A percentile compares a stretch with the other conserved stretches of the same genome.
phyloP scores from a whole-genome alignment of 352 stramenopile species.

The Globisporangium nodosum region DNA sequence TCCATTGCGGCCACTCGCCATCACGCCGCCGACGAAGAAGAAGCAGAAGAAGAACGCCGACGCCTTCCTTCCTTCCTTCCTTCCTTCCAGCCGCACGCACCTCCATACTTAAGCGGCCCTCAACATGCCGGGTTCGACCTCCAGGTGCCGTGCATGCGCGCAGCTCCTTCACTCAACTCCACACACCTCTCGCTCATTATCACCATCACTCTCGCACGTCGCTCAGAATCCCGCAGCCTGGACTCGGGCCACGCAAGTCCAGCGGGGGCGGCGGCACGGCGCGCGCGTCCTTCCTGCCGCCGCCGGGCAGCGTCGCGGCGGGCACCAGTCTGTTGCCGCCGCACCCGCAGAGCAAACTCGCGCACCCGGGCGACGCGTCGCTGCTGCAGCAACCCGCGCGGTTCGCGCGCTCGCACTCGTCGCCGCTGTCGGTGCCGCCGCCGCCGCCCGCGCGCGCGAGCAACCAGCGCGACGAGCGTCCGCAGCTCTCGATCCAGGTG shows the following conservation, averaged over 20 bases:
- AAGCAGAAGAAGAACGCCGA: background rate
- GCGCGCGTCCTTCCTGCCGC: constrained; percentile 12
- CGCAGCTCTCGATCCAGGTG: constrained; percentile 15
- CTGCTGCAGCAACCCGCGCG: constrained; percentile 16
- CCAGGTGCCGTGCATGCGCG: no score
- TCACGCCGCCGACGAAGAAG: background rate
- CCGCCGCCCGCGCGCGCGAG: background rate
- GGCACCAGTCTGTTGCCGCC: background rate
- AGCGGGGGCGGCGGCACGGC: background rate
- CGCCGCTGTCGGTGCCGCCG: constrained; percentile 1
- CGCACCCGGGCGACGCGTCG: constrained; percentile 10
- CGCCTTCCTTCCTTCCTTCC: background rate
- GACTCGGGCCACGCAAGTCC: constrained; percentile 14
- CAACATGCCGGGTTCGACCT: no score
- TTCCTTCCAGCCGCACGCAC: no score
- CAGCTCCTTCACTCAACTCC: background rate
- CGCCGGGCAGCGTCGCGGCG: constrained; percentile 3
- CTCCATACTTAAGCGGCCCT: background rate
- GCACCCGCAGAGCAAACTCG: background rate
- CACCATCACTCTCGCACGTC: background rate
- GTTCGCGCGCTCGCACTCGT: constrained; percentile 16
- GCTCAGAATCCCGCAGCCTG: constrained; percentile 13
- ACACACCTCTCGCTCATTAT: no score
- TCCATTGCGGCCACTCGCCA: background rate
- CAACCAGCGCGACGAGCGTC: constrained; percentile 6